Evolutionary conservation across 495 filamentous ascomycete genomes (phyloP).

Genomic region (Penicillium riverlandense): DNA sequence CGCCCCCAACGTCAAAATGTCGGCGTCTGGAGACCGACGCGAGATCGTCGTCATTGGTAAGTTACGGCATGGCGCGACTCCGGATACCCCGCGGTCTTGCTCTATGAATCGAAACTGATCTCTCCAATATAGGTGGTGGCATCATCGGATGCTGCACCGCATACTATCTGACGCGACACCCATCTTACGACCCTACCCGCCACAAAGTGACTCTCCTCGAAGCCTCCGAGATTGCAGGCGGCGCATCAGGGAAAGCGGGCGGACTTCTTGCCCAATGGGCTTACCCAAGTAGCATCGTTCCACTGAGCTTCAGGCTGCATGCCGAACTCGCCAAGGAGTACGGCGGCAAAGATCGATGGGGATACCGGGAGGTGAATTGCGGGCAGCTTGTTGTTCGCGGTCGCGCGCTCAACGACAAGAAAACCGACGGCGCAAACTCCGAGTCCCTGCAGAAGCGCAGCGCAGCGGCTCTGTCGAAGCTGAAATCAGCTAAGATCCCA

Average conservation of each 20-base stretch:
- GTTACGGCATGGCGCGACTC: conserved; percentile 12
- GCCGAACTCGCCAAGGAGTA: conserved; percentile 80
- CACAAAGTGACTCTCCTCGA: conserved; percentile 85
- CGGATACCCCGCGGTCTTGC: conserved; percentile 23
- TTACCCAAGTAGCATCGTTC: conserved; percentile 79
- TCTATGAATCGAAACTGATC: conserved; percentile 7
- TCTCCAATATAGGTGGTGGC: conserved; percentile 61
- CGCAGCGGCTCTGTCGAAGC: conserved; percentile 47
- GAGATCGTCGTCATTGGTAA: conserved; percentile 67
- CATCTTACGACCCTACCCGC: conserved; percentile 64
- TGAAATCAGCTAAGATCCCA: conserved; percentile 59
- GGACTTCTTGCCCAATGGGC: conserved; percentile 90
- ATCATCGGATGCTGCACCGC: conserved; percentile 92
- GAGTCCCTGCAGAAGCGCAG: conserved; percentile 70
- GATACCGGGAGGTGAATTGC: conserved; percentile 73
- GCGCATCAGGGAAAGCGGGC: conserved; percentile 91
- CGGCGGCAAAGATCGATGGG: conserved; percentile 74
- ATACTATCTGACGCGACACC: conserved; percentile 89
- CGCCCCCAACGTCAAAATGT: conserved; percentile 25
- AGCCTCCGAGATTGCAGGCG: conserved; percentile 79
- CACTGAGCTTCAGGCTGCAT: conserved; percentile 79
- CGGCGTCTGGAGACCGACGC: conserved; percentile 33
- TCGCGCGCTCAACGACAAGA: conserved; percentile 28
- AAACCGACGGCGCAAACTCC: conserved; percentile 19
- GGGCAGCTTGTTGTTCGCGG: conserved; percentile 63